Evolutionary conservation across 352 stramenopile genomes (phyloP).

Genomic region (Phytopythium sindhum): DNA sequence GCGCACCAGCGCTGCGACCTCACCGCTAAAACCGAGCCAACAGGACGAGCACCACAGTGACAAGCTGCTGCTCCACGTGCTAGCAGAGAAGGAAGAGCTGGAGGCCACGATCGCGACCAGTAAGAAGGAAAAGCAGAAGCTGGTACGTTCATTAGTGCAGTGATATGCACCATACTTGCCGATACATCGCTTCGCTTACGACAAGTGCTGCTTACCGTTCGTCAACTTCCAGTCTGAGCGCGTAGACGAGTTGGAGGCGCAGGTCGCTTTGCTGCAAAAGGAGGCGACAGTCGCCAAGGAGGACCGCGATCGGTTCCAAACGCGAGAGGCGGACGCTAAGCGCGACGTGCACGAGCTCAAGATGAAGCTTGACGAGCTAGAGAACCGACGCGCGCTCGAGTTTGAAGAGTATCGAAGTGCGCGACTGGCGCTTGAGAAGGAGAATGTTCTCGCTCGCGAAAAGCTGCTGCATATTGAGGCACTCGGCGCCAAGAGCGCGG

Average conservation of each 20-base stretch:
- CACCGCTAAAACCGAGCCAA: not conserved
- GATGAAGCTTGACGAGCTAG: constrained; percentile 68
- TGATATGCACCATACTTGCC: constrained; percentile 5
- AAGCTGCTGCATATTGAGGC: constrained; percentile 49
- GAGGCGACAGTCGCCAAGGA: constrained; percentile 43
- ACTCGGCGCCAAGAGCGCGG: constrained; percentile 33
- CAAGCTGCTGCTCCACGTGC: constrained; percentile 56
- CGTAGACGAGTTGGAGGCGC: constrained; percentile 46
- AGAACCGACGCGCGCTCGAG: constrained; percentile 54
- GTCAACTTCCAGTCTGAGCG: constrained; percentile 32
- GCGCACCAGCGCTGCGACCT: not conserved
- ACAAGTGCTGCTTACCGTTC: not conserved
- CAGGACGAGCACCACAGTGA: constrained; percentile 21
- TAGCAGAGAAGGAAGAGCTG: constrained; percentile 66
- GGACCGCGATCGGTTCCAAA: constrained; percentile 60
- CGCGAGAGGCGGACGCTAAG: constrained; percentile 57
- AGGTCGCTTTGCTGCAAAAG: constrained; percentile 41
- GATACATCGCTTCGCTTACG: not conserved
- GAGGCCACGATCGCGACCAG: constrained; percentile 33
- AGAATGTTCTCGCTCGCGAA: constrained; percentile 44
- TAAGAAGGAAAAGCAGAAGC: constrained; percentile 45
- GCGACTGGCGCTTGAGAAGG: constrained; percentile 48
- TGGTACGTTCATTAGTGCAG: constrained; percentile 19
- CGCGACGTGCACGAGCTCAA: constrained; percentile 52
- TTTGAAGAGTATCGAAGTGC: constrained; percentile 67